Evolutionary conservation across 2,329 filamentous ascomycete genomes (phyloP), one percentile per base, ranked within the genome.

Genomic region (Fusarium dlaminii): DNA sequence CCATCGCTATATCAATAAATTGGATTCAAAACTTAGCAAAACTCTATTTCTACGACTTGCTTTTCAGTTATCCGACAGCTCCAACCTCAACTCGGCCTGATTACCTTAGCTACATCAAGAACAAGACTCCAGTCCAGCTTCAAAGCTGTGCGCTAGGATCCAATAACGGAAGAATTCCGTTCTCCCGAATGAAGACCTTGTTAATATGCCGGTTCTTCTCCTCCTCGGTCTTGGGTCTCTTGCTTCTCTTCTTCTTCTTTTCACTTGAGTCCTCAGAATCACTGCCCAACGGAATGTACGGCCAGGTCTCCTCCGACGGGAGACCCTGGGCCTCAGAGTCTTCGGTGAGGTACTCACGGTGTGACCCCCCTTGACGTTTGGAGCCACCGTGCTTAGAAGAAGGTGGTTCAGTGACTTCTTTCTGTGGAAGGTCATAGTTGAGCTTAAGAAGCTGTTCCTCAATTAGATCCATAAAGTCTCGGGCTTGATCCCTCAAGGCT

Each of bases 161-260:
- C 12, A 24, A 20, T 8, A 51, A 22, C 6, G 49, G 49, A 27
- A 52, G 18, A 20, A 22, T 12, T 6, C 32, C 22, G 9, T 24
- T 48, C 20, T 70, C 39, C 2, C 66, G 39, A 1, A 70, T 42
- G 20, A 70, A 34, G 1, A 65, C 58, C 36, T 58, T 70, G 24
- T 70, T 70, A 13, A 70, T 70, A 6, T 70, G 51, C 3, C 39
- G 36, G 8, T 70, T 54, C n/a, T 70, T 36, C 18, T 70, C 51
- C 24, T 52, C 59, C 18, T 58, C 66, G 3, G 58, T 70, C 17
- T 52, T 65, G 3, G 39, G 34, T 17, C 9, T 70, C 22, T 24
- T 69, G 1, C 6, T 3, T 27, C 27, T 63, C 1, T 17, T 34
- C 4, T 13, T 37, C 45, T 32, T n/a, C 7, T 18, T 22, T 7